Conservation (phyloP, 2,329 filamentous ascomycete genomes). For the Fusarium graminum region DNA sequence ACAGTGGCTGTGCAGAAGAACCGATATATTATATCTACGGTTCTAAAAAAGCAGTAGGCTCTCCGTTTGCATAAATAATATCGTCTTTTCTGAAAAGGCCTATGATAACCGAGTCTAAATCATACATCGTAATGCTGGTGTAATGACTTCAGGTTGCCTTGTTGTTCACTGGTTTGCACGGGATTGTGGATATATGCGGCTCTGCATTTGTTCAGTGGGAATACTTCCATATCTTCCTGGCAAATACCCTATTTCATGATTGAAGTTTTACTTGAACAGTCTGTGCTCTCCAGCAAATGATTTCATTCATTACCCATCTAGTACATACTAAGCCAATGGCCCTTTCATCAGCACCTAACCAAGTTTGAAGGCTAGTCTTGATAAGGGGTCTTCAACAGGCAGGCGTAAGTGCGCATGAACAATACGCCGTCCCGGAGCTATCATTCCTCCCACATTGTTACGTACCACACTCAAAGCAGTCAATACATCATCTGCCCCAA, state of each 20-base stretch:
- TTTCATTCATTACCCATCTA: neutral
- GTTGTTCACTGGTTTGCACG: too few species aligned
- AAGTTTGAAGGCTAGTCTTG: conserved; percentile 20
- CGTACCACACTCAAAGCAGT: conserved; percentile 32
- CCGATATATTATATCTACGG: too few species aligned
- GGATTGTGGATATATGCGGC: neutral
- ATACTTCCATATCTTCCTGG: neutral
- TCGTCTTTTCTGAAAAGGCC: too few species aligned
- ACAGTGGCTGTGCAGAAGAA: neutral
- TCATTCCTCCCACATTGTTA: conserved; percentile 33
- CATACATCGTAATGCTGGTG: neutral
- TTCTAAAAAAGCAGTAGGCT: too few species aligned
- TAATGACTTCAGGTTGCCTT: too few species aligned
- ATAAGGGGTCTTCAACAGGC: conserved; percentile 2
- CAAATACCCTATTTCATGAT: neutral
- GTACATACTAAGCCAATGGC: conserved; percentile 1
- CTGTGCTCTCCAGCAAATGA: neutral
- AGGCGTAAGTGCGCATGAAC: conserved; percentile 46
- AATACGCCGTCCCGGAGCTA: conserved; percentile 46
- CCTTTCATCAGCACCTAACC: neutral
- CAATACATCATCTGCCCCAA: conserved; percentile 41
- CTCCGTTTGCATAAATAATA: too few species aligned
- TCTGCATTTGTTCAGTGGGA: neutral
- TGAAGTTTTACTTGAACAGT: neutral
- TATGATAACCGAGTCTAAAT: too few species aligned